phyloP scores from a whole-genome alignment of 2,329 filamentous ascomycete genomes.

The Cladophialophora carrionii region DNA sequence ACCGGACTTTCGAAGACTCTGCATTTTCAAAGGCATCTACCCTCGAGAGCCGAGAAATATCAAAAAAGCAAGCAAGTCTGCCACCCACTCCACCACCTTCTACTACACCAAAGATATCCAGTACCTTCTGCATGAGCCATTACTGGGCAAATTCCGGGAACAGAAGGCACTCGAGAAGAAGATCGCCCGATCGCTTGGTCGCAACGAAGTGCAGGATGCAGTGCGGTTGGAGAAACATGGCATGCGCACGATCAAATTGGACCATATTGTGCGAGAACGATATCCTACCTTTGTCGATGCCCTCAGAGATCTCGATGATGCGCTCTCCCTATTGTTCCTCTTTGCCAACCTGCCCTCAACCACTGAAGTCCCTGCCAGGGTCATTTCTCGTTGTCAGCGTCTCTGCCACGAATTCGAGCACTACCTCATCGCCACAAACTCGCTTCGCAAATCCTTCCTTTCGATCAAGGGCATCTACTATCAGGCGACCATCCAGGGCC shows the following conservation, averaged over 20 bases:
- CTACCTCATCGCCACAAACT: conserved; percentile 90
- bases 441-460: conserved; percentile 91
- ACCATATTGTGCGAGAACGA: conserved; percentile 96
- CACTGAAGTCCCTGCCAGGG: conserved; percentile 86
- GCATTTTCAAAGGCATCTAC: conserved; percentile 99
- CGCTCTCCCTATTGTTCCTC: conserved; percentile 92
- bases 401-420: conserved; percentile 96
- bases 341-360: conserved; percentile 96
- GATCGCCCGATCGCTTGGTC: conserved; percentile 87
- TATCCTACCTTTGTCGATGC: conserved; percentile 97
- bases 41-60: conserved; percentile 94
- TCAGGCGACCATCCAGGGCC: conserved; percentile 93
- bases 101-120: conserved; percentile 94
- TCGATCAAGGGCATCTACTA: conserved; percentile 99
- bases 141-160: conserved; percentile 92
- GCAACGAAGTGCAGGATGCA: conserved; percentile 88
- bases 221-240: conserved; percentile 87
- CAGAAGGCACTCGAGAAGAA: conserved; percentile 98
- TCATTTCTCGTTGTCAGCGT: conserved; percentile 91
- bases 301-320: conserved; percentile 92
- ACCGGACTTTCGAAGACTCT: conserved; percentile 95
- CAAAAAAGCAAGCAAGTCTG: conserved; percentile 93
- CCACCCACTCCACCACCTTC: conserved; percentile 90
- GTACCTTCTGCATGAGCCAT: conserved; percentile 94
- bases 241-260: conserved; percentile 85